phyloP scores from a whole-genome alignment of 2,329 filamentous ascomycete genomes.

The Aspergillus brunneoviolaceus region DNA sequence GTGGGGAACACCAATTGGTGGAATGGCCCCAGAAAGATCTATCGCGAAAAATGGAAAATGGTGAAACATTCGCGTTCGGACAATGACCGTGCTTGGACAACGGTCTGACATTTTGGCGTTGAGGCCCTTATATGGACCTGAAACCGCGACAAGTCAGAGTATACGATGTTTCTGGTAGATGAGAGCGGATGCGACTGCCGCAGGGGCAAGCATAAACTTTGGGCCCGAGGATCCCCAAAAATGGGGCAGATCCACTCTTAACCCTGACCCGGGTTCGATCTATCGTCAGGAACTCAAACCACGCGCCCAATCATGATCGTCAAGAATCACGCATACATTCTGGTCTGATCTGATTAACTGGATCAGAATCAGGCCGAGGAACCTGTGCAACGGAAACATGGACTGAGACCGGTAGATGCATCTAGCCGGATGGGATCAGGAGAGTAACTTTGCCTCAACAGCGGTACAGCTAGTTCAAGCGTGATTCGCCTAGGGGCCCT shows the following conservation, averaged over 20 bases:
- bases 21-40: not conserved
- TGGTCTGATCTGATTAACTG: not conserved
- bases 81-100: not conserved
- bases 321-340: not conserved
- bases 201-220: not conserved
- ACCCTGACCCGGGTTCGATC: conserved; percentile 1
- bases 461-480: not conserved
- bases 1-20: not conserved
- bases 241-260: not conserved
- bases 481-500: not conserved
- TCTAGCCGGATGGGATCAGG: not conserved
- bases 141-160: not conserved
- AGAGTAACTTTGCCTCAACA: not conserved
- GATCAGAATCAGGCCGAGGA: not conserved
- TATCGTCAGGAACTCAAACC: not conserved
- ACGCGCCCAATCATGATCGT: not conserved
- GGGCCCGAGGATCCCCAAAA: not conserved
- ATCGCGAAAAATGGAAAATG: not conserved
- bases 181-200: not conserved
- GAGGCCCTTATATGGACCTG: conserved; percentile 1
- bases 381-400: not conserved
- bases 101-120: not conserved
- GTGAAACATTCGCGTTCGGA: conserved; percentile 1
- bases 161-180: conserved; percentile 3
- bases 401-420: not conserved